phyloP scores from a whole-genome alignment of 495 filamentous ascomycete genomes.

The Aspergillus panamensis region DNA sequence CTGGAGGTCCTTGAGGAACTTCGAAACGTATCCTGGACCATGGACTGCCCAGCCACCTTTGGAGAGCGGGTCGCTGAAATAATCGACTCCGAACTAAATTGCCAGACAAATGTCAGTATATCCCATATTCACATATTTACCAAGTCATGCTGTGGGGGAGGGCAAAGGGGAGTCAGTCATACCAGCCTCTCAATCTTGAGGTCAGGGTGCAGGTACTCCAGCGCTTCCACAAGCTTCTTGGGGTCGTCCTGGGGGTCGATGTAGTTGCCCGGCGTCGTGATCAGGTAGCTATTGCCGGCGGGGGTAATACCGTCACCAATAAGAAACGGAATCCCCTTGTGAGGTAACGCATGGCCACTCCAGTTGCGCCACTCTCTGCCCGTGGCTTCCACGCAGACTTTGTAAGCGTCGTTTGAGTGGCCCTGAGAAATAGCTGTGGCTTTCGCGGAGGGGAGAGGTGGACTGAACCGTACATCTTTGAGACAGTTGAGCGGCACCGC shows the following conservation, averaged over 20 bases:
- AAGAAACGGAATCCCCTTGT: constrained; percentile 6
- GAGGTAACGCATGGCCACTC: not conserved
- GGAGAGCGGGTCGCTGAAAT: constrained; percentile 20
- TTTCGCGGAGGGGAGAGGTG: constrained; percentile 24
- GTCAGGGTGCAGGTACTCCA: too few species aligned
- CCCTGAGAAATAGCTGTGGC: constrained; percentile 19
- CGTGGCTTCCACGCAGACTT: constrained; percentile 26
- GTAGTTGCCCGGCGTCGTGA: too few species aligned
- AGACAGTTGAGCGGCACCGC: constrained; percentile 28
- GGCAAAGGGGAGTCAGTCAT: too few species aligned
- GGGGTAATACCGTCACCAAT: constrained; percentile 15
- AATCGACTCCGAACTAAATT: constrained; percentile 17
- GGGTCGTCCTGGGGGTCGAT: too few species aligned
- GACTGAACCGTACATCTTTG: constrained; percentile 20
- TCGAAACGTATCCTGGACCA: constrained; percentile 8
- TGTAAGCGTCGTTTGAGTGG: constrained; percentile 24
- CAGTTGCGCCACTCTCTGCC: constrained; percentile 5
- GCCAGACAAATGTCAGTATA: too few species aligned
- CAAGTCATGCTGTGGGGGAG: too few species aligned
- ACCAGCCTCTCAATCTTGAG: too few species aligned
- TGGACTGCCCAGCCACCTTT: constrained; percentile 18
- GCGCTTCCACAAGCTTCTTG: too few species aligned
- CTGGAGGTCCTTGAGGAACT: constrained; percentile 25
- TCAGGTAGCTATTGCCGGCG: constrained; percentile 9
- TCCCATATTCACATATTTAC: too few species aligned